A percentile compares a stretch with the other conserved stretches of the same genome.
phyloP scores from a whole-genome alignment of 148 eudicot species.

The Rhododendron mucronatum region DNA sequence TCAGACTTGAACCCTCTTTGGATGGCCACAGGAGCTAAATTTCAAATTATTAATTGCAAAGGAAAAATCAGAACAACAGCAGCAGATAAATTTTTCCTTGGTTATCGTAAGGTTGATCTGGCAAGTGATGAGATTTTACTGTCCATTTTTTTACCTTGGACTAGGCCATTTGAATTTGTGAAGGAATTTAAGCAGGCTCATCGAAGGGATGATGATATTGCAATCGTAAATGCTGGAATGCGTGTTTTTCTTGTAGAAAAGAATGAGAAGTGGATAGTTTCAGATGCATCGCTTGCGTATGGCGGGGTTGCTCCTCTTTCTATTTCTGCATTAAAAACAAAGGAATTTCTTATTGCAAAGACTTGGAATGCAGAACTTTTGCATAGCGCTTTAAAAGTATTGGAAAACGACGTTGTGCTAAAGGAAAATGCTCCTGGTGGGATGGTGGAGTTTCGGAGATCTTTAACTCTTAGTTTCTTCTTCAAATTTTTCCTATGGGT shows the following conservation, averaged over 20 bases:
- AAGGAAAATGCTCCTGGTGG: constrained; percentile 98
- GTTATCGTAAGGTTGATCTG: constrained; percentile 89
- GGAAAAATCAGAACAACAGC: constrained; percentile 55
- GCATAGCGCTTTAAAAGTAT: constrained; percentile 48
- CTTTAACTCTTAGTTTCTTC: constrained; percentile 79
- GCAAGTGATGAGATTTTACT: constrained; percentile 70
- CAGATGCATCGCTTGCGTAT: constrained; percentile 85
- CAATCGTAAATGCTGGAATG: constrained; percentile 96
- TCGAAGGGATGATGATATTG: constrained; percentile 97
- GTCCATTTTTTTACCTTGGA: constrained; percentile 87
- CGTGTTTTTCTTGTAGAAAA: constrained; percentile 70
- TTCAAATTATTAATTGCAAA: constrained; percentile 61
- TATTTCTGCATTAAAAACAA: constrained; percentile 57
- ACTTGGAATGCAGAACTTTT: constrained; percentile 71
- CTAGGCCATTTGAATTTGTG: constrained; percentile 64
- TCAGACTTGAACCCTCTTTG: constrained; percentile 97
- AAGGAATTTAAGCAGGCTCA: constrained; percentile 98
- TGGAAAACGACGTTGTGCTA: constrained; percentile 66
- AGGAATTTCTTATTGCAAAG: constrained; percentile 59
- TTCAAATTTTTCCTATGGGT: constrained; percentile 88
- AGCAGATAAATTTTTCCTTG: constrained; percentile 86
- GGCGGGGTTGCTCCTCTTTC: constrained; percentile 96
- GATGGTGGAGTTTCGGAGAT: constrained; percentile 94
- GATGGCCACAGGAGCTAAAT: constrained; percentile 91
- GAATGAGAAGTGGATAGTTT: constrained; percentile 64